Conservation (phyloP, 2,329 filamentous ascomycete species). For the Xylariales sp. region DNA sequence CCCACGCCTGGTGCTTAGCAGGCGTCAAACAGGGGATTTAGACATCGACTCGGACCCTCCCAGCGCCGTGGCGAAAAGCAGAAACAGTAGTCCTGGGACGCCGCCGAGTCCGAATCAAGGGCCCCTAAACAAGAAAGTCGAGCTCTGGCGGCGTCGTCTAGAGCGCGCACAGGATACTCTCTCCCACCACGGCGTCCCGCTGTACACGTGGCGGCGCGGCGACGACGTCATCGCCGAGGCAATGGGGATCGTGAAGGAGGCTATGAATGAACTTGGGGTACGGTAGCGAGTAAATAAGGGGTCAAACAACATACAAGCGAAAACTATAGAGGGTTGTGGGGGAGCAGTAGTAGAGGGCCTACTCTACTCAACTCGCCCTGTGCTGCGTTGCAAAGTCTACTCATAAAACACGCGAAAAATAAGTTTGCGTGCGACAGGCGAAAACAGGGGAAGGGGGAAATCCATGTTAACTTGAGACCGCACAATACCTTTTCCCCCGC, state of each 20-base stretch:
- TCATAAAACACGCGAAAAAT: background rate
- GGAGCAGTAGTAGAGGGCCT: background rate
- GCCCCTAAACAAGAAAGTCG: conserved; percentile 73
- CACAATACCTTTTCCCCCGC: too few relatives aligned
- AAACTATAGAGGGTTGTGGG: background rate
- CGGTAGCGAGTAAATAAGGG: background rate
- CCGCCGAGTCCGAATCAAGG: conserved; percentile 39
- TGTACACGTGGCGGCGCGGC: conserved; percentile 80
- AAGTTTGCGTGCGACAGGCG: background rate
- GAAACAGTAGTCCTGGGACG: conserved; percentile 40
- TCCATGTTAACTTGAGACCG: too few relatives aligned
- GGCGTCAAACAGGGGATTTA: conserved; percentile 53
- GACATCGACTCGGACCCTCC: conserved; percentile 56
- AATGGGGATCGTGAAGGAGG: conserved; percentile 70
- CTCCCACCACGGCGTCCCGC: conserved; percentile 71
- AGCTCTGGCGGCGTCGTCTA: conserved; percentile 77
- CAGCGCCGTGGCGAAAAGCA: conserved; percentile 39
- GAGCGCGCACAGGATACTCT: conserved; percentile 71
- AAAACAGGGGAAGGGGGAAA: too few relatives aligned
- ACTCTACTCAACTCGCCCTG: background rate
- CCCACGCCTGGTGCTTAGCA: conserved; percentile 31
- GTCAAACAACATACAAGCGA: too few relatives aligned
- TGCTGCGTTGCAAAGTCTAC: background rate
- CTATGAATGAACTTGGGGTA: conserved; percentile 58
- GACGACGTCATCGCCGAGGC: conserved; percentile 76